phyloP scores from a whole-genome alignment of 192 early-diverging fungal species.

The Bifiguratus adelaidae region DNA sequence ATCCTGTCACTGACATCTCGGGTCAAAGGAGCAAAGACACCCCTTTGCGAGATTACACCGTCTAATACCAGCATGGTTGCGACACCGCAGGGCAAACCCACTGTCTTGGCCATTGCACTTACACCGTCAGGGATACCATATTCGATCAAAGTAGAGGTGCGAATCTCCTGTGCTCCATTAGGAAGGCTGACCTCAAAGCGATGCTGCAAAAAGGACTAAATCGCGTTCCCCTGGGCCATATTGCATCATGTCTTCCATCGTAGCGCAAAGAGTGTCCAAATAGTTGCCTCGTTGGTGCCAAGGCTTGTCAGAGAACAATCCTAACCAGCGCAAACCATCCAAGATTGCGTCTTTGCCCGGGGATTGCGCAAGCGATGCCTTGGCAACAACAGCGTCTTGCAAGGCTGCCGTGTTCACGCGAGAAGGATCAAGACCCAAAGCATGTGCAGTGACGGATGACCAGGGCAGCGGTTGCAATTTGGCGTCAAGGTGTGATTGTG shows the following conservation, averaged over 20 bases:
- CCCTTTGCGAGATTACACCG: slow-evolving; percentile 49
- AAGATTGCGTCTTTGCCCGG: slow-evolving; percentile 46
- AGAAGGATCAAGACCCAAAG: slow-evolving; percentile 19
- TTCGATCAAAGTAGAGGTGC: slow-evolving; percentile 86
- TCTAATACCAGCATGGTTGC: slow-evolving; percentile 86
- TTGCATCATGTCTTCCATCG: slow-evolving; percentile 93
- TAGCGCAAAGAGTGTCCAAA: slow-evolving; percentile 90
- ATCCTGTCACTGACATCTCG: slow-evolving; percentile 62
- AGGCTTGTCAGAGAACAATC: slow-evolving; percentile 60
- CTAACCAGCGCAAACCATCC: slow-evolving; percentile 79
- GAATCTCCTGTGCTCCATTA: slow-evolving; percentile 65
- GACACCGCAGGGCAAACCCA: slow-evolving; percentile 95
- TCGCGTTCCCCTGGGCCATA: slow-evolving; percentile 88
- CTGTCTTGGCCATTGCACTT: slow-evolving; percentile 95
- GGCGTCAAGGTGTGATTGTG: slow-evolving; percentile 46
- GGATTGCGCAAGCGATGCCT: slow-evolving; percentile 47
- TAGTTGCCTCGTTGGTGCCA: slow-evolving; percentile 64
- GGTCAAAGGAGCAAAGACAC: slow-evolving; percentile 70
- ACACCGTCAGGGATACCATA: slow-evolving; percentile 83
- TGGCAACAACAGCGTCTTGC: slow-evolving; percentile 48
- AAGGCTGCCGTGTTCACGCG: slow-evolving; percentile 28
- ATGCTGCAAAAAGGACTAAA: slow-evolving; percentile 96
- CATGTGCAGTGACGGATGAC: slow-evolving; percentile 64
- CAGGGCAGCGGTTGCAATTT: slow-evolving; percentile 52
- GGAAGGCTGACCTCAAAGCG: slow-evolving; percentile 80